Percentiles rank a stretch among this genome's conserved stretches.
These are phyloP conservation scores for Ulota crispa DNA, from an alignment of 225 moss, liverwort and hornwort species.

Conservation along the genomic window DNA sequence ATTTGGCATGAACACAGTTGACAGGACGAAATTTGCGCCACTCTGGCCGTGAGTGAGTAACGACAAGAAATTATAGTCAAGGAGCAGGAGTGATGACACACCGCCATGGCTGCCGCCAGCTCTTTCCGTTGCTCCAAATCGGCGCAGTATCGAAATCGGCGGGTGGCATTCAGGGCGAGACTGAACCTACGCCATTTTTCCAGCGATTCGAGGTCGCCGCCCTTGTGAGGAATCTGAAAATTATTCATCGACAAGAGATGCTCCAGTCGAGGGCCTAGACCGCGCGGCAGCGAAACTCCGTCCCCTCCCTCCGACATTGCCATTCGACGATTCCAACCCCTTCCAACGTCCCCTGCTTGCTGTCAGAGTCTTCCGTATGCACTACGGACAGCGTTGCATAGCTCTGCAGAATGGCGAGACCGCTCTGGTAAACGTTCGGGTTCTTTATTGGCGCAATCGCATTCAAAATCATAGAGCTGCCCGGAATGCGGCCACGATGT, in stretches of 20 bases:
- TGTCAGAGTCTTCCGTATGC: slow-evolving; percentile 19
- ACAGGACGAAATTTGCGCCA: background rate
- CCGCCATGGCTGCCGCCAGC: slow-evolving; percentile 25
- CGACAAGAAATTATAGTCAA: background rate
- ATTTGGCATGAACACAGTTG: background rate
- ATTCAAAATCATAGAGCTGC: background rate
- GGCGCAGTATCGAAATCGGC: slow-evolving; percentile 57
- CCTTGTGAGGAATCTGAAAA: slow-evolving; percentile 36
- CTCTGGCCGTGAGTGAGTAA: background rate
- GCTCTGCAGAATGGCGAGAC: slow-evolving; percentile 24
- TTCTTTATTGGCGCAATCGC: background rate
- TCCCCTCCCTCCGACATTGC: slow-evolving; percentile 29
- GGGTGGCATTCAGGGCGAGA: slow-evolving; percentile 44
- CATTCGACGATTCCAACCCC: background rate
- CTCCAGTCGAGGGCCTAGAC: slow-evolving; percentile 8
- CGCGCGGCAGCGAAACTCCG: background rate
- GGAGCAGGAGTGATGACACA: slow-evolving; percentile 10
- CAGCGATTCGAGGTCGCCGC: slow-evolving; percentile 25
- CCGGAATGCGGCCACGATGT: background rate
- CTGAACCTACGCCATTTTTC: slow-evolving; percentile 41
- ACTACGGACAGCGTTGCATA: background rate
- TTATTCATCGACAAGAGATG: slow-evolving; percentile 16
- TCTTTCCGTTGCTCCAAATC: slow-evolving; percentile 45
- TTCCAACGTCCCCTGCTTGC: background rate
- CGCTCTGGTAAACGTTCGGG: slow-evolving; percentile 13